Evolutionary conservation across 2,329 filamentous ascomycete genomes (phyloP).

Genomic region (Podosphaera fusca): DNA sequence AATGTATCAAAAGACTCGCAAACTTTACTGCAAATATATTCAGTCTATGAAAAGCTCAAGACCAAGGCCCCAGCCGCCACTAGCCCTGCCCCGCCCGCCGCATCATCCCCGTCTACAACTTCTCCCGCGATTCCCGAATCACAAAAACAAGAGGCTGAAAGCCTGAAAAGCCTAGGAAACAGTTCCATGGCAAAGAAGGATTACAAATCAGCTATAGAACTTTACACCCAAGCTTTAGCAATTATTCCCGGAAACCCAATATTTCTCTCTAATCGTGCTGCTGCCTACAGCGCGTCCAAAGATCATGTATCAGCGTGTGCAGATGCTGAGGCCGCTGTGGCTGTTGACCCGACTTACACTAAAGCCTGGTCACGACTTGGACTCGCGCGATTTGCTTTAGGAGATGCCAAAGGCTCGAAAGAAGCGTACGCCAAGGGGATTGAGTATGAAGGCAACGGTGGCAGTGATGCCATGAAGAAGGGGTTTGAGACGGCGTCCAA

Average conservation of each 20-base stretch:
- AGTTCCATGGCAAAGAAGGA: constrained; percentile 89
- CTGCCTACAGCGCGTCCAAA: constrained; percentile 65
- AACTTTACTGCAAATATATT: constrained; percentile 76
- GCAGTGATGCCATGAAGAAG: constrained; percentile 92
- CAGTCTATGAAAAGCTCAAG: constrained; percentile 76
- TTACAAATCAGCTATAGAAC: constrained; percentile 57
- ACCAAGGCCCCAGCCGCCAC: constrained; percentile 20
- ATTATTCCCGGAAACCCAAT: constrained; percentile 73
- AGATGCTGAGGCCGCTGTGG: constrained; percentile 79
- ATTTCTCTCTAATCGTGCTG: constrained; percentile 92
- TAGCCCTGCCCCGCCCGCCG: constrained; percentile 20
- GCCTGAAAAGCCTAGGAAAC: constrained; percentile 77
- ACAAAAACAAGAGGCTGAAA: constrained; percentile 61
- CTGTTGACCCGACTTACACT: constrained; percentile 76
- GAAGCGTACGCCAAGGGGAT: constrained; percentile 88
- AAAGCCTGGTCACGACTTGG: constrained; percentile 93
- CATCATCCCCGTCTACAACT: constrained; percentile 10
- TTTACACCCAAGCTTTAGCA: constrained; percentile 70
- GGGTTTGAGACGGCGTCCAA: constrained; percentile 84
- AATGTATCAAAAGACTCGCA: constrained; percentile 62
- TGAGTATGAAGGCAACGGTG: constrained; percentile 78
- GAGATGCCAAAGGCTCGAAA: constrained; percentile 77
- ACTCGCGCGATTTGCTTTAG: constrained; percentile 73
- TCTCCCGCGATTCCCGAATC: constrained; percentile 18
- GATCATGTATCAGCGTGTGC: constrained; percentile 66